phyloP scores from a whole-genome alignment of 805 yeast species.

The Martiniozyma abietophila region DNA sequence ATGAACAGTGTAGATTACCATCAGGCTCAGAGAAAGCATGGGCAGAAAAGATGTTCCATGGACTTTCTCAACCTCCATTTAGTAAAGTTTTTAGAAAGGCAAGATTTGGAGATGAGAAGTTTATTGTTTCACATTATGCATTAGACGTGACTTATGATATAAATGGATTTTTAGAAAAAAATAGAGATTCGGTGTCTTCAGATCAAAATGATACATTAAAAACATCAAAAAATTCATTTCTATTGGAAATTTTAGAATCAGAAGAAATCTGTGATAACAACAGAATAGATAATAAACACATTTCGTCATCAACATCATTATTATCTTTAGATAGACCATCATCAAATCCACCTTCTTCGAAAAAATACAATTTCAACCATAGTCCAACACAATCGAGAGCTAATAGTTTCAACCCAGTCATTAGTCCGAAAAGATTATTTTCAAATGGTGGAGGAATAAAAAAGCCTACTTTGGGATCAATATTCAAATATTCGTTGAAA shows the following conservation, averaged over 20 bases:
- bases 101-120: slow-evolving; percentile 84
- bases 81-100: slow-evolving; percentile 84
- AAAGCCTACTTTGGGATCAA: slow-evolving; percentile 90
- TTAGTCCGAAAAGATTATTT: too few relatives aligned
- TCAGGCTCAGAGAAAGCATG: slow-evolving; percentile 89
- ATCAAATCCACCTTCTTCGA: slow-evolving; percentile 18
- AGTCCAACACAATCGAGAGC: too few relatives aligned
- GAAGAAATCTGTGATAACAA: slow-evolving; percentile 52
- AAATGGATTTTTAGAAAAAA: slow-evolving; percentile 93
- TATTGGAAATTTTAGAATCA: slow-evolving; percentile 54
- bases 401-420: too few relatives aligned
- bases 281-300: too few relatives aligned
- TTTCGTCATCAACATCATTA: too few relatives aligned
- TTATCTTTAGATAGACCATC: too few relatives aligned
- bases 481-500: slow-evolving; percentile 83
- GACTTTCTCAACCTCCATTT: slow-evolving; percentile 69
- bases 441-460: slow-evolving; percentile 34
- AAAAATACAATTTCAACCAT: too few relatives aligned
- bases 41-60: slow-evolving; percentile 83
- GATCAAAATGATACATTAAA: slow-evolving; percentile 82
- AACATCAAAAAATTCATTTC: slow-evolving; percentile 57
- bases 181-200: slow-evolving; percentile 94
- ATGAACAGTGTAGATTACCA: slow-evolving; percentile 92
- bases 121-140: slow-evolving; percentile 89
- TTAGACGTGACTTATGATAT: slow-evolving; percentile 85